Percentiles rank a stretch among this genome's conserved stretches.
Conservation (phyloP, 2,329 filamentous ascomycete species). For the Elsinoe necatrix region DNA sequence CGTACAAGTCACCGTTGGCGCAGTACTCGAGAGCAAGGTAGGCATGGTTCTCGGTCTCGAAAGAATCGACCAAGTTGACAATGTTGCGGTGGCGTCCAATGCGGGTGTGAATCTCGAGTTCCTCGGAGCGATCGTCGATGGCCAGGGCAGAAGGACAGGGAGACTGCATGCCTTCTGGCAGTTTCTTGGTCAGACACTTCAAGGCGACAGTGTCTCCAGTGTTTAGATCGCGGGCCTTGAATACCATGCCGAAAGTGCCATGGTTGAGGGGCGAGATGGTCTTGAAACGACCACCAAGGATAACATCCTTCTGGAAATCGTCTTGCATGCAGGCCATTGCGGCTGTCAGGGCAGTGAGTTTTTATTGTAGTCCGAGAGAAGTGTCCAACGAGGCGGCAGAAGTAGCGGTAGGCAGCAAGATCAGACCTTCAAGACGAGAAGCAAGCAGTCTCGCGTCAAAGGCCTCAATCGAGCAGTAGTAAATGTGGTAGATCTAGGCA, state of each 20-base stretch:
- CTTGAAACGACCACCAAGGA: conserved; percentile 82
- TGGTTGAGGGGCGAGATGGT: conserved; percentile 93
- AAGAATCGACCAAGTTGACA: conserved; percentile 83
- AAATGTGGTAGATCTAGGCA: background rate
- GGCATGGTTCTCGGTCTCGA: conserved; percentile 82
- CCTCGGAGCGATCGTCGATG: conserved; percentile 74
- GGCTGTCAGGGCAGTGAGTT: conserved; percentile 6
- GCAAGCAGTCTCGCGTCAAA: conserved; percentile 13
- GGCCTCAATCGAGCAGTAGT: conserved; percentile 6
- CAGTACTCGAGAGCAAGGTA: conserved; percentile 96
- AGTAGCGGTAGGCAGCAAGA: conserved; percentile 12
- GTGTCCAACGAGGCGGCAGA: background rate
- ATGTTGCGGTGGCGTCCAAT: conserved; percentile 80
- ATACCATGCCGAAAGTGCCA: conserved; percentile 98
- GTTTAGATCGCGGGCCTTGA: conserved; percentile 72
- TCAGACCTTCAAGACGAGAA: conserved; percentile 15
- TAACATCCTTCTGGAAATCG: conserved; percentile 66
- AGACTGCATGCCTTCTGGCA: conserved; percentile 41
- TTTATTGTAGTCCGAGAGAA: background rate
- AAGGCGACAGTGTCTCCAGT: conserved; percentile 80
- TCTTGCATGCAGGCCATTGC: conserved; percentile 79
- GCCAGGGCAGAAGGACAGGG: conserved; percentile 53
- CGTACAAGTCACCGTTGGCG: conserved; percentile 89
- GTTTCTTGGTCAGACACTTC: conserved; percentile 86
- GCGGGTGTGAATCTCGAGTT: conserved; percentile 68